A percentile compares a stretch with the other conserved stretches of the same genome.
Conservation (phyloP, 352 stramenopile species). For the Globisporangium yorkense region DNA sequence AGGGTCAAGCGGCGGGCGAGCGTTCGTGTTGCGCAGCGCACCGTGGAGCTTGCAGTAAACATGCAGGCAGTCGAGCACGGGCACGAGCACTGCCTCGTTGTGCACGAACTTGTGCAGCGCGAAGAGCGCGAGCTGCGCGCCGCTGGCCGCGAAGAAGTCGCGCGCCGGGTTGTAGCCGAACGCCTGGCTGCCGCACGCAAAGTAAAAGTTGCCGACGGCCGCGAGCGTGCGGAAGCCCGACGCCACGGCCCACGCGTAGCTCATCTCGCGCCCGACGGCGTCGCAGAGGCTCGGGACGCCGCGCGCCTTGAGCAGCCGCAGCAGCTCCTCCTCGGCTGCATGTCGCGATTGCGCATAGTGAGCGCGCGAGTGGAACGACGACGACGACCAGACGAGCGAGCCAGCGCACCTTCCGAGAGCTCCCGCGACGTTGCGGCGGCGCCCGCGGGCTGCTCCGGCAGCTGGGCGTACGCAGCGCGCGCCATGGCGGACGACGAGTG, state of each 20-base stretch:
- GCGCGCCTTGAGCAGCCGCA: conserved; percentile 52
- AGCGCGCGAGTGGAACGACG: neutral
- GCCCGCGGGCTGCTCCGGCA: conserved; percentile 9
- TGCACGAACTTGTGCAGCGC: conserved; percentile 71
- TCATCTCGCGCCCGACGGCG: conserved; percentile 70
- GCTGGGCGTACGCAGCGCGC: conserved; percentile 23
- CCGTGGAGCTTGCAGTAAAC: conserved; percentile 73
- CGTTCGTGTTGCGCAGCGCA: conserved; percentile 8
- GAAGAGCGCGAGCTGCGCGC: conserved; percentile 66
- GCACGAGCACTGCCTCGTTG: conserved; percentile 56
- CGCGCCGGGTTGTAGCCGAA: conserved; percentile 65
- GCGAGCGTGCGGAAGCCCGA: conserved; percentile 66
- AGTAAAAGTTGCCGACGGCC: conserved; percentile 72
- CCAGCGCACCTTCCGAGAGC: conserved; percentile 31
- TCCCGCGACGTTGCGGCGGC: conserved; percentile 10
- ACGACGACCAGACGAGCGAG: neutral
- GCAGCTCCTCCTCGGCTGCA: conserved; percentile 56
- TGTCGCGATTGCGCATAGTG: neutral
- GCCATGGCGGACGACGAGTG: conserved; percentile 7
- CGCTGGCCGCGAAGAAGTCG: conserved; percentile 59
- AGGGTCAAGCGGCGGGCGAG: neutral
- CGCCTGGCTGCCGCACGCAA: conserved; percentile 51
- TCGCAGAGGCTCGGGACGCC: conserved; percentile 63
- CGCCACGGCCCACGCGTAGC: conserved; percentile 65
- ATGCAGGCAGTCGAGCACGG: conserved; percentile 56